These are phyloP conservation scores for Coemansia sp. DNA, from an alignment of 192 early-diverging fungal genomes.

Conservation along the genomic window DNA sequence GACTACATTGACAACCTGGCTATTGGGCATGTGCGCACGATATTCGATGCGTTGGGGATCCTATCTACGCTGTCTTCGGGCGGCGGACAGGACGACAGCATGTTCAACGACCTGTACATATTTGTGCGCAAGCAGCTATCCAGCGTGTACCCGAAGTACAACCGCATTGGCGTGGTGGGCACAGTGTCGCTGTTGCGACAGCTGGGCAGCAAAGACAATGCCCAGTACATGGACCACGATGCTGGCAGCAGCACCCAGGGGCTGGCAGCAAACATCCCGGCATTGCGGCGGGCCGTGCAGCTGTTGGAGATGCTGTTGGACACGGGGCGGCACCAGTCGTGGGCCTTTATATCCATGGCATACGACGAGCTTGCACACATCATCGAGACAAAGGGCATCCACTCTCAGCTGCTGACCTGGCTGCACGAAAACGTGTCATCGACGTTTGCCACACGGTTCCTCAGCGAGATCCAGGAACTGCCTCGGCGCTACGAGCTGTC, in stretches of 20 bases:
- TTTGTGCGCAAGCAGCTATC: constrained; percentile 73
- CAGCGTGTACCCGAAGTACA: constrained; percentile 56
- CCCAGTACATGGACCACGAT: neutral
- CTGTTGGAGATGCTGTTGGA: constrained; percentile 56
- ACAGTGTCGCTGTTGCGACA: constrained; percentile 59
- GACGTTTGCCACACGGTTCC: constrained; percentile 56
- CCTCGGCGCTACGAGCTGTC: constrained; percentile 7
- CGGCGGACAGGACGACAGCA: constrained; percentile 24
- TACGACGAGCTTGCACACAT: constrained; percentile 70
- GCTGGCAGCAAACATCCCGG: constrained; percentile 19
- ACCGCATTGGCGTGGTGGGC: constrained; percentile 68
- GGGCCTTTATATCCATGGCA: constrained; percentile 63
- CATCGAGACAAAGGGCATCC: constrained; percentile 50
- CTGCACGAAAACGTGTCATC: constrained; percentile 59
- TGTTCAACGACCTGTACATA: constrained; percentile 68
- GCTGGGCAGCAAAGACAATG: constrained; percentile 43
- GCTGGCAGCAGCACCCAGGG: constrained; percentile 18
- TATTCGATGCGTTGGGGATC: constrained; percentile 60
- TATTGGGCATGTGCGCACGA: constrained; percentile 56
- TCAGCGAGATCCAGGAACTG: constrained; percentile 41
- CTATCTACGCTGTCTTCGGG: constrained; percentile 40
- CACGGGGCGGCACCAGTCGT: constrained; percentile 34
- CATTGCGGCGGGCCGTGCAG: constrained; percentile 51
- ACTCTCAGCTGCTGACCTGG: constrained; percentile 58
- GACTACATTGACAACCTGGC: constrained; percentile 67